Conservation (phyloP, 2,329 filamentous ascomycete genomes). For the Epichloe uncinata region DNA sequence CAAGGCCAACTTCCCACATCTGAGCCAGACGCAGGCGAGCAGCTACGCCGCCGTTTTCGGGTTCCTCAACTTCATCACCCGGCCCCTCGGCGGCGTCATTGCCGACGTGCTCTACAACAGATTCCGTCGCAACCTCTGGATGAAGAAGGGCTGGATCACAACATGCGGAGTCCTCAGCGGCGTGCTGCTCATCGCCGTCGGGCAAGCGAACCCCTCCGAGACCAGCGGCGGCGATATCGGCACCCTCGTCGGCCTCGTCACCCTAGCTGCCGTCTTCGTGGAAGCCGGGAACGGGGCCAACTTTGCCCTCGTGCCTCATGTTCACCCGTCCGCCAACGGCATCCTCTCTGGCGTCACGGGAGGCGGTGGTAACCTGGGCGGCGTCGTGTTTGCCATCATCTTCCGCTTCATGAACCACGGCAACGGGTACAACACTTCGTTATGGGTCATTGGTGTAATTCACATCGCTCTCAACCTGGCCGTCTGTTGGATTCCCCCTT, state of each 20-base stretch:
- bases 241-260: slow-evolving; percentile 64
- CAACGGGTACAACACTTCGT: slow-evolving; percentile 51
- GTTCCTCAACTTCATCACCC: slow-evolving; percentile 55
- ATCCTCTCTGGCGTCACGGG: slow-evolving; percentile 65
- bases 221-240: slow-evolving; percentile 25
- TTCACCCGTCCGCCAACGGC: slow-evolving; percentile 73
- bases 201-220: slow-evolving; percentile 47
- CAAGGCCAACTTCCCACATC: slow-evolving; percentile 42
- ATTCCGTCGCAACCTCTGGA: slow-evolving; percentile 20
- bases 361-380: slow-evolving; percentile 71
- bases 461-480: slow-evolving; percentile 55
- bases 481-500: slow-evolving; percentile 41
- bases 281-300: slow-evolving; percentile 79
- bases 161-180: slow-evolving; percentile 47
- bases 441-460: slow-evolving; percentile 76
- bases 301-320: slow-evolving; percentile 76
- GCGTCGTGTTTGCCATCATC: slow-evolving; percentile 75
- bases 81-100: slow-evolving; percentile 53
- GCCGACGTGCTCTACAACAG: slow-evolving; percentile 36
- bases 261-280: slow-evolving; percentile 66
- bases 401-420: slow-evolving; percentile 55
- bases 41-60: slow-evolving; percentile 62
- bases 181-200: slow-evolving; percentile 46
- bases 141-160: slow-evolving; percentile 33
- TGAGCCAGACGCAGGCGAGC: slow-evolving; percentile 41